phyloP scores from a whole-genome alignment of 2,329 filamentous ascomycete species.

The Cylindrodendrum hubeiense region DNA sequence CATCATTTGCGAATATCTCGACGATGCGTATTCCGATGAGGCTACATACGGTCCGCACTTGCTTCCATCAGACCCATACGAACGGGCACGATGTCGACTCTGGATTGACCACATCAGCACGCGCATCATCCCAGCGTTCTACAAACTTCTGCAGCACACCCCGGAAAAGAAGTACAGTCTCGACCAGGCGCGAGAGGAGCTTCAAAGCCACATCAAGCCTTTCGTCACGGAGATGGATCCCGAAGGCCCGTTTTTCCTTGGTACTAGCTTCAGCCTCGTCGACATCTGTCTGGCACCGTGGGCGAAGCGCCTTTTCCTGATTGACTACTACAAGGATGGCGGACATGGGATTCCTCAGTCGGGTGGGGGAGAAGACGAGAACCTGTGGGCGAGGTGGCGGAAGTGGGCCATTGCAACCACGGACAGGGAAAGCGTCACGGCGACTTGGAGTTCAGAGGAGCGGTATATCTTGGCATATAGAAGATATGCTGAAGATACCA shows the following conservation, averaged over 20 bases:
- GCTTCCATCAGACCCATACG: conserved; percentile 72
- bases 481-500: conserved; percentile 74
- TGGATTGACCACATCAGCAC: conserved; percentile 81
- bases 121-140: conserved; percentile 77
- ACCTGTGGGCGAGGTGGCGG: conserved; percentile 74
- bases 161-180: conserved; percentile 61
- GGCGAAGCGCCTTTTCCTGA: conserved; percentile 78
- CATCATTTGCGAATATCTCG: conserved; percentile 81
- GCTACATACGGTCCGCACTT: conserved; percentile 59
- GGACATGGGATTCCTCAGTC: conserved; percentile 63
- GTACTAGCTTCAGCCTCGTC: conserved; percentile 72
- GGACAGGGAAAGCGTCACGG: conserved; percentile 70
- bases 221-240: conserved; percentile 73
- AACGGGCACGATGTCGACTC: conserved; percentile 73
- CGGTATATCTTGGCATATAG: conserved; percentile 78
- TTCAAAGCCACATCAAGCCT: conserved; percentile 69
- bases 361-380: conserved; percentile 67
- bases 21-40: conserved; percentile 73
- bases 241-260: conserved; percentile 73
- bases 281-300: conserved; percentile 81
- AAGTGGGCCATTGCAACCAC: conserved; percentile 72
- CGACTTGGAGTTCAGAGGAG: conserved; percentile 76
- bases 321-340: conserved; percentile 79
- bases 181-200: conserved; percentile 67
- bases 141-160: conserved; percentile 71